A percentile compares a stretch with the other conserved stretches of the same genome.
Evolutionary conservation across 2,329 filamentous ascomycete species (phyloP).

Genomic region (Penicillium corylophilum): DNA sequence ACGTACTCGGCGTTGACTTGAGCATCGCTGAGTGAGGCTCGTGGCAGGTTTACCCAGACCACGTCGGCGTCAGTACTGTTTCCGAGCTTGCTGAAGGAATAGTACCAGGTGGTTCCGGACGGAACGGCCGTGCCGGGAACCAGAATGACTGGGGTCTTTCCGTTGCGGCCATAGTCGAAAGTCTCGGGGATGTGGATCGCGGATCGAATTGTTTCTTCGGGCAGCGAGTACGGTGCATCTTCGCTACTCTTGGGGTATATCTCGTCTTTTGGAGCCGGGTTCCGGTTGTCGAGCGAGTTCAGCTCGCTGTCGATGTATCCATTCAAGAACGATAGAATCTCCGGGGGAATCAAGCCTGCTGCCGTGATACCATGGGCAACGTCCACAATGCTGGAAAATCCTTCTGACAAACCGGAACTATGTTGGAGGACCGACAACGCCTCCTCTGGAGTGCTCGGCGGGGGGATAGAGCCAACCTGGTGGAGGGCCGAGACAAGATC

Average conservation of each 20-base stretch:
- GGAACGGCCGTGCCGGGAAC: conserved; percentile 55
- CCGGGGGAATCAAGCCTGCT: conserved; percentile 15
- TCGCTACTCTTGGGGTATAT: conserved; percentile 23
- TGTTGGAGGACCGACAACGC: background rate
- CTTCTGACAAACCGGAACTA: background rate
- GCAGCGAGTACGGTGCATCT: conserved; percentile 52
- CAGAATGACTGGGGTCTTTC: conserved; percentile 51
- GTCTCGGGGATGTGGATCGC: conserved; percentile 53
- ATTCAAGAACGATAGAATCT: conserved; percentile 14
- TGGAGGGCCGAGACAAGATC: background rate
- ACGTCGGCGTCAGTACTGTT: conserved; percentile 46
- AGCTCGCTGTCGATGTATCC: conserved; percentile 14
- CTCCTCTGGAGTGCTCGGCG: background rate
- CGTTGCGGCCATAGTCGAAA: conserved; percentile 47
- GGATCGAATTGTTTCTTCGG: conserved; percentile 48
- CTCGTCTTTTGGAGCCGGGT: background rate
- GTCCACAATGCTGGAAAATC: conserved; percentile 1
- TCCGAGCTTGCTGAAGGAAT: conserved; percentile 53
- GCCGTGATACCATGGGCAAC: conserved; percentile 3
- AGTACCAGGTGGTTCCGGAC: conserved; percentile 46
- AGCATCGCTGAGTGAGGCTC: conserved; percentile 47
- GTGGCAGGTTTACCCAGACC: conserved; percentile 58
- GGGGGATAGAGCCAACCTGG: background rate
- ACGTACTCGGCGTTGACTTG: conserved; percentile 57
- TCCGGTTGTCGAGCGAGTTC: conserved; percentile 18